Percentiles rank a stretch among this genome's conserved stretches.
These are phyloP conservation scores for Stagonosporopsis tanaceti DNA, from an alignment of 2,329 filamentous ascomycete genomes.

Conservation along the genomic window DNA sequence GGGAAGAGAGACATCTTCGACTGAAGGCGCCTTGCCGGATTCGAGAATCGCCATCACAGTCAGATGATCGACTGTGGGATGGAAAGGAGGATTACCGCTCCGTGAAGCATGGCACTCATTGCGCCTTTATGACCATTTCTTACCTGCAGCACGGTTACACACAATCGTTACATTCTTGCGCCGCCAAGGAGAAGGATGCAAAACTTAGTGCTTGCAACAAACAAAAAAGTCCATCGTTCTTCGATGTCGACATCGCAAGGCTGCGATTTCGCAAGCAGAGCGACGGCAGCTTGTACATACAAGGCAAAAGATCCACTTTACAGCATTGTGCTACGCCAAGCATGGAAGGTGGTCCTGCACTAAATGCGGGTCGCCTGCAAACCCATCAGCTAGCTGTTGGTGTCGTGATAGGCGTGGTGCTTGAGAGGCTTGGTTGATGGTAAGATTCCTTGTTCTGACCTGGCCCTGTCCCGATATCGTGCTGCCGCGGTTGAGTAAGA, in stretches of 20 bases:
- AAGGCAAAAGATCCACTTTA: slow-evolving; percentile 11
- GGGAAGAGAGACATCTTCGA: slow-evolving; percentile 21
- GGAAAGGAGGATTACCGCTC: background rate
- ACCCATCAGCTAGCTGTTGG: slow-evolving; percentile 3
- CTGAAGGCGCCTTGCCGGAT: slow-evolving; percentile 20
- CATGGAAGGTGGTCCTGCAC: slow-evolving; percentile 16
- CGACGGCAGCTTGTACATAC: slow-evolving; percentile 13
- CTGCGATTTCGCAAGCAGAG: slow-evolving; percentile 19
- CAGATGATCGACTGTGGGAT: background rate
- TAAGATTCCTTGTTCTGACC: background rate
- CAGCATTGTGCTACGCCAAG: slow-evolving; percentile 3
- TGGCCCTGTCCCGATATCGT: background rate
- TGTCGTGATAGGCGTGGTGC: slow-evolving; percentile 13
- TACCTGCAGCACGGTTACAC: background rate
- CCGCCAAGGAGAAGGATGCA: slow-evolving; percentile 9
- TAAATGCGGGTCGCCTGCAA: slow-evolving; percentile 9
- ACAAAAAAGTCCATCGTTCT: slow-evolving; percentile 11
- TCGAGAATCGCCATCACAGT: slow-evolving; percentile 17
- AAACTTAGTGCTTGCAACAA: slow-evolving; percentile 4
- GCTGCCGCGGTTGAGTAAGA: background rate
- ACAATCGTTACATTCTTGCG: slow-evolving; percentile 15
- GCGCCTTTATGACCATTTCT: slow-evolving; percentile 1
- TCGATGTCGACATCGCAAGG: slow-evolving; percentile 27
- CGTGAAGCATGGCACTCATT: background rate
- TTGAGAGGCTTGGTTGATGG: slow-evolving; percentile 6